Base-by-base conservation (phyloP, 148 eudicot species). In the Fagopyrum homotropicum region DNA sequence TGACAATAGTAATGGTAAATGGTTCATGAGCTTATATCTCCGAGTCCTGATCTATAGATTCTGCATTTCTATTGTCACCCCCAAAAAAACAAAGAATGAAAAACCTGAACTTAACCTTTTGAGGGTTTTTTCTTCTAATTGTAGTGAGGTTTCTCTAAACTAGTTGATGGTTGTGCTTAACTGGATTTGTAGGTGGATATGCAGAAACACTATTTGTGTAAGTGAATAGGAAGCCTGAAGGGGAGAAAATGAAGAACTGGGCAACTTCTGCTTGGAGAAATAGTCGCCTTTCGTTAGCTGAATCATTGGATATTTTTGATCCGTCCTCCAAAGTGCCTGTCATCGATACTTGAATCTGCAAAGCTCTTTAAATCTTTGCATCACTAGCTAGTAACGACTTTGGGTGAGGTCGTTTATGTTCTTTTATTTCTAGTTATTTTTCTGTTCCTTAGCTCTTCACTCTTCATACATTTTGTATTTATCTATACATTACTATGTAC, bases 241-340 rank as follows among this genome's bases (percentile, higher is more conserved):
- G 91, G 12, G 90, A 87, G 78, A 85, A 75, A 77, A 77, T 89
- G 97, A 91, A 83, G 86, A 82, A 75, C 9, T 93, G 97, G 97
- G 94, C 97, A 11, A 91, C 88, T 70, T 72, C 80, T 79, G 86
- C 85, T 47, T 93, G 98, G 97, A 84, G 82, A 77, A 89, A 93
- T 61, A 85, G 86, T 14, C 81, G 95, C 47, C 77, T 93, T 17
- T 88, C 98, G 54, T 89, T 93, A n/a, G 85, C 92, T 15, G 93
- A 93, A 68, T 93, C 98, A 66, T 75, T 93, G 26, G 87, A 90
- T 64, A 73, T 83, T 60, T 81, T 90, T 0, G 89, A 86, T 52
- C 76, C 88, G 52, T 82, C 89, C 75, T 80, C 86, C 51, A 89
- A 86, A 76, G 79, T 93, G 52, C 88, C 89, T 2, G 90, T 93